Evolutionary conservation across 2,329 filamentous ascomycete species (phyloP).

Genomic region (Colletotrichum sp.): DNA sequence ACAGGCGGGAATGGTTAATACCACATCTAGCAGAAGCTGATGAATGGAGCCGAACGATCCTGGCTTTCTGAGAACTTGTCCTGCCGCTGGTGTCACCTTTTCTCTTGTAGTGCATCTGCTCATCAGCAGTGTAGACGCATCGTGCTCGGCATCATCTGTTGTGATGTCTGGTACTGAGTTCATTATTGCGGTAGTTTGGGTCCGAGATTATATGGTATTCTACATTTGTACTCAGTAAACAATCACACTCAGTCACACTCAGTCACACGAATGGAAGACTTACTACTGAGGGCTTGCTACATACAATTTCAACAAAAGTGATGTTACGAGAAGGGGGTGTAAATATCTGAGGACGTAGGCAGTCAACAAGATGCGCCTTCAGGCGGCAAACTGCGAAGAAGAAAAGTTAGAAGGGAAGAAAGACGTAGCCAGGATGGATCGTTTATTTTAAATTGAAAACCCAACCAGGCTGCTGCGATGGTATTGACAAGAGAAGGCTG

Average conservation of each 20-base stretch:
- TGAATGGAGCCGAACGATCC: not conserved
- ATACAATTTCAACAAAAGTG: not conserved
- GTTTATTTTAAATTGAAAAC: not conserved
- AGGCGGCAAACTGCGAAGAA: too few relatives aligned
- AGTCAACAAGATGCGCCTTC: too few relatives aligned
- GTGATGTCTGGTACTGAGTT: not conserved
- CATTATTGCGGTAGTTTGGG: not conserved
- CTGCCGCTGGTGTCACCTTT: not conserved
- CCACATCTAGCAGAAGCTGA: not conserved
- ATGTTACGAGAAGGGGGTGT: not conserved
- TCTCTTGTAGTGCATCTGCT: not conserved
- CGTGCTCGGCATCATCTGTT: not conserved
- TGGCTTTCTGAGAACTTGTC: not conserved
- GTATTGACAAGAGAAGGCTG: not conserved
- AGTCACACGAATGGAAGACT: not conserved
- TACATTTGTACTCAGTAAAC: not conserved
- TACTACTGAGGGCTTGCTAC: not conserved
- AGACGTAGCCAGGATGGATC: not conserved
- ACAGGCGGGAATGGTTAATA: not conserved
- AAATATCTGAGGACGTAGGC: not conserved
- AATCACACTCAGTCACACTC: not conserved
- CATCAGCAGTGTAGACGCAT: not conserved
- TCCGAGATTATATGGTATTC: not conserved
- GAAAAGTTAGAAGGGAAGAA: too few relatives aligned
- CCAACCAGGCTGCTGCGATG: not conserved